Conservation (phyloP, 192 early-diverging fungal genomes). For the Chytriomyces sp. region DNA sequence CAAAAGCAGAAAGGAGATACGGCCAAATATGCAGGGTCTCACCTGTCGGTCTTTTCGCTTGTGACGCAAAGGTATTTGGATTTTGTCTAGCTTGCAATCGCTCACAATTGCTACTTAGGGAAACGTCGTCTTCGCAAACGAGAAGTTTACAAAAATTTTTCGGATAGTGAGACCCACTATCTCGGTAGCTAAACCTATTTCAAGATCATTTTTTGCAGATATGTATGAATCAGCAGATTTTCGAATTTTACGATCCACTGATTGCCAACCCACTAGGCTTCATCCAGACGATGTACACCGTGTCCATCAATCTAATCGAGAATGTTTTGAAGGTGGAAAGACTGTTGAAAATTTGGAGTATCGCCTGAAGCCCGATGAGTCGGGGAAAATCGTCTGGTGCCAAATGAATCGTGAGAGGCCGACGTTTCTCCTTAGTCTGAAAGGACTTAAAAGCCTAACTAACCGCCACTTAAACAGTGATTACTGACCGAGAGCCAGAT, state of each 20-base stretch:
- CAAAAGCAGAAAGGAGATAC: slow-evolving; percentile 12
- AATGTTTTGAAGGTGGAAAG: neutral
- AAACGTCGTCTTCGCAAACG: slow-evolving; percentile 38
- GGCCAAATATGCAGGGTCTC: slow-evolving; percentile 7
- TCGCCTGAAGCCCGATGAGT: neutral
- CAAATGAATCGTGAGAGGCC: slow-evolving; percentile 7
- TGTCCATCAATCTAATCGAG: neutral
- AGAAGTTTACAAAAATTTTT: slow-evolving; percentile 31
- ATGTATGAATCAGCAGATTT: too few relatives aligned
- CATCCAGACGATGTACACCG: slow-evolving; percentile 21
- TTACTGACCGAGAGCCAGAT: neutral
- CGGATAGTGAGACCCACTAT: neutral
- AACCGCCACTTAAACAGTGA: neutral
- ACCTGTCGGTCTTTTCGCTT: slow-evolving; percentile 20
- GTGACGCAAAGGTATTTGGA: slow-evolving; percentile 2
- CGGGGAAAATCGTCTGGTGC: neutral
- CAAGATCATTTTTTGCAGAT: too few relatives aligned
- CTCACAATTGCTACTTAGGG: neutral
- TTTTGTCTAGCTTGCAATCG: slow-evolving; percentile 20
- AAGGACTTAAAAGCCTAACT: neutral
- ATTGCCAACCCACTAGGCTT: neutral
- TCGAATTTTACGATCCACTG: too few relatives aligned
- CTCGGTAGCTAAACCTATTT: too few relatives aligned
- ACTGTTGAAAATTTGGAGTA: slow-evolving; percentile 4
- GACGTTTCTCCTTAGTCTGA: too few relatives aligned